These are phyloP conservation scores for Phytophthora rubi DNA, from an alignment of 352 stramenopile genomes.

Conservation along the genomic window DNA sequence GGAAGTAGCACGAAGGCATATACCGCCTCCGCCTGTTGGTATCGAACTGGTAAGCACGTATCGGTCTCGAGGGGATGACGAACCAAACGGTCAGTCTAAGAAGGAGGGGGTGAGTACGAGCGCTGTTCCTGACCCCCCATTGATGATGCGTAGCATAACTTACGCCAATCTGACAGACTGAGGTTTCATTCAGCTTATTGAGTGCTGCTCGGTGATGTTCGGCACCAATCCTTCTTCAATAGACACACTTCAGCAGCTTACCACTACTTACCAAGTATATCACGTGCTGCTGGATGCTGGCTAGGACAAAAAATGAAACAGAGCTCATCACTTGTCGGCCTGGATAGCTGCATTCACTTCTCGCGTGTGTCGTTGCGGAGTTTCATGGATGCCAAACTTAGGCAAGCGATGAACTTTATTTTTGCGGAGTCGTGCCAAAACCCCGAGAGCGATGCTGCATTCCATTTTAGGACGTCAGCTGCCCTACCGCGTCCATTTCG, in stretches of 20 bases:
- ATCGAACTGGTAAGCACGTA: constrained; percentile 18
- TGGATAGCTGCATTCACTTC: not conserved
- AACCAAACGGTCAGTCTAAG: constrained; percentile 3
- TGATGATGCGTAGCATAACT: constrained; percentile 10
- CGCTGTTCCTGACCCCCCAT: not conserved
- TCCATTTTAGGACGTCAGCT: not conserved
- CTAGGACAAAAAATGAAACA: not conserved
- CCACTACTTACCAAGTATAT: too few relatives aligned
- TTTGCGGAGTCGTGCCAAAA: not conserved
- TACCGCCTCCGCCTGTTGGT: not conserved
- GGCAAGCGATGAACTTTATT: constrained; percentile 1
- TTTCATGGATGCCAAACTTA: constrained; percentile 3
- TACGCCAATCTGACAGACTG: constrained; percentile 4
- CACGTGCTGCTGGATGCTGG: not conserved
- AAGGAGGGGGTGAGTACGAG: not conserved
- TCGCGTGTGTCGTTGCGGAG: not conserved
- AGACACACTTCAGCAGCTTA: not conserved
- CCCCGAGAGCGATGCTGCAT: not conserved
- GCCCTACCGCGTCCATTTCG: not conserved
- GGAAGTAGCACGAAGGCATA: constrained; percentile 5
- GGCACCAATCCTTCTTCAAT: not conserved
- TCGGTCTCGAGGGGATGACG: constrained; percentile 3
- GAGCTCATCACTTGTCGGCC: not conserved
- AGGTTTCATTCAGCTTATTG: not conserved
- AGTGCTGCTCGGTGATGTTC: not conserved